phyloP scores from a whole-genome alignment of 2,329 filamentous ascomycete genomes.

The Colletotrichum chlorophyti region DNA sequence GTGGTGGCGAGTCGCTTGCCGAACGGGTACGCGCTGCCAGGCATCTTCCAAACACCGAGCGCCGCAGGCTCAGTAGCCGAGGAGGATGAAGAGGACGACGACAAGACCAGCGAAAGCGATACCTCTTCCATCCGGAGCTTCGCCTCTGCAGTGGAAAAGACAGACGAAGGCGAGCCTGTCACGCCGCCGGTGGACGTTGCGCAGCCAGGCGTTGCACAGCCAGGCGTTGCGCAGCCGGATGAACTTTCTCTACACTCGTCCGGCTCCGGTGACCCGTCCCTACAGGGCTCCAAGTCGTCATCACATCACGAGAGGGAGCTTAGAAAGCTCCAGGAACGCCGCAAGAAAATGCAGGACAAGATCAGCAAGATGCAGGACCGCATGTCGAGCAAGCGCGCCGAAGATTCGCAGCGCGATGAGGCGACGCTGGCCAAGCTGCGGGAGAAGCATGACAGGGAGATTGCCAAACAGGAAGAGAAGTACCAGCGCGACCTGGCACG shows the following conservation, averaged over 20 bases:
- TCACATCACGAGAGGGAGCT: conserved; percentile 68
- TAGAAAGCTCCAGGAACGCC: conserved; percentile 66
- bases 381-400: conserved; percentile 49
- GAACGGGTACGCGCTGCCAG: conserved; percentile 32
- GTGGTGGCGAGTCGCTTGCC: conserved; percentile 49
- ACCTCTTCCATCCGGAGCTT: conserved; percentile 56
- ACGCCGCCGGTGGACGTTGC: conserved; percentile 23
- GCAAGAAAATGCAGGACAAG: conserved; percentile 68
- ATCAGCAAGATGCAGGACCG: conserved; percentile 62
- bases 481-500: conserved; percentile 69
- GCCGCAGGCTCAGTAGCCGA: conserved; percentile 37
- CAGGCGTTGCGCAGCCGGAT: conserved; percentile 26
- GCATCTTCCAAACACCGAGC: conserved; percentile 36
- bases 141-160: conserved; percentile 53
- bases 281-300: conserved; percentile 35
- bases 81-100: conserved; percentile 37
- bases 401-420: conserved; percentile 57
- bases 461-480: conserved; percentile 71
- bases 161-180: conserved; percentile 35
- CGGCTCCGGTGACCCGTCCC: conserved; percentile 37
- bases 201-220: too few relatives aligned
- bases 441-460: conserved; percentile 68
- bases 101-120: conserved; percentile 45
- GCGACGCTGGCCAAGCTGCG: conserved; percentile 61
- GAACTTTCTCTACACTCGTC: conserved; percentile 41